phyloP scores from a whole-genome alignment of 1,139 yeast genomes.

The Pichia kudriavzevii region DNA sequence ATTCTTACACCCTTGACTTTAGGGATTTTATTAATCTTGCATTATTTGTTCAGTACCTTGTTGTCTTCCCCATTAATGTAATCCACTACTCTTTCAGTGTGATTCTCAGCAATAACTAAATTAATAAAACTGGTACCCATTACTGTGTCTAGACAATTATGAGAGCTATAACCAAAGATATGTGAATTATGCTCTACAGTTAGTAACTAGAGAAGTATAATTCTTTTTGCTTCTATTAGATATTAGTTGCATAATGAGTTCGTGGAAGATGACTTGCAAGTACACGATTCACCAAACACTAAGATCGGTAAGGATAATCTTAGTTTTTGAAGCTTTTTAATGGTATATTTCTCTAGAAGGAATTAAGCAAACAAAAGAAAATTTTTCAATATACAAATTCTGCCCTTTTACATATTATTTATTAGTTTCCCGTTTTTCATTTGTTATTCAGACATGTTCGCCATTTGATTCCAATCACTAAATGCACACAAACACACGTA shows the following conservation, averaged over 20 bases:
- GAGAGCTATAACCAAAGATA: slow-evolving; percentile 35
- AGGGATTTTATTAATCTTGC: slow-evolving; percentile 36
- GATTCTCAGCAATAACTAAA: slow-evolving; percentile 29
- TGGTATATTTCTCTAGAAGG: too few relatives aligned
- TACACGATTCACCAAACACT: slow-evolving; percentile 55
- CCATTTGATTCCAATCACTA: too few relatives aligned
- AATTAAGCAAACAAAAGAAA: too few relatives aligned
- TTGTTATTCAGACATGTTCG: too few relatives aligned
- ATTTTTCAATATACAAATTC: too few relatives aligned
- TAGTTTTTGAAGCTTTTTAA: slow-evolving; percentile 50
- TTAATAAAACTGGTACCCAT: slow-evolving; percentile 42
- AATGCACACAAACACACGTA: too few relatives aligned
- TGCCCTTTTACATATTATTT: too few relatives aligned
- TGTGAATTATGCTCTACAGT: slow-evolving; percentile 23
- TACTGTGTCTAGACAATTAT: slow-evolving; percentile 35
- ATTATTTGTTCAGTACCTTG: slow-evolving; percentile 36
- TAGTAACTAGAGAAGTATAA: slow-evolving; percentile 20
- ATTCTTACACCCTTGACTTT: slow-evolving; percentile 64
- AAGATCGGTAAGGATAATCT: slow-evolving; percentile 49
- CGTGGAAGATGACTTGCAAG: slow-evolving; percentile 57
- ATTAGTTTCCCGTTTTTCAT: too few relatives aligned
- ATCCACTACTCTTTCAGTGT: slow-evolving; percentile 20
- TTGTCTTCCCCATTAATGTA: slow-evolving; percentile 38
- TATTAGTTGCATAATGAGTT: slow-evolving; percentile 47
- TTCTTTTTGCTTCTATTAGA: slow-evolving; percentile 21